These are phyloP conservation scores for Suhomyces tanzawaensis DNA, from an alignment of 805 yeast species.

Conservation along the genomic window DNA sequence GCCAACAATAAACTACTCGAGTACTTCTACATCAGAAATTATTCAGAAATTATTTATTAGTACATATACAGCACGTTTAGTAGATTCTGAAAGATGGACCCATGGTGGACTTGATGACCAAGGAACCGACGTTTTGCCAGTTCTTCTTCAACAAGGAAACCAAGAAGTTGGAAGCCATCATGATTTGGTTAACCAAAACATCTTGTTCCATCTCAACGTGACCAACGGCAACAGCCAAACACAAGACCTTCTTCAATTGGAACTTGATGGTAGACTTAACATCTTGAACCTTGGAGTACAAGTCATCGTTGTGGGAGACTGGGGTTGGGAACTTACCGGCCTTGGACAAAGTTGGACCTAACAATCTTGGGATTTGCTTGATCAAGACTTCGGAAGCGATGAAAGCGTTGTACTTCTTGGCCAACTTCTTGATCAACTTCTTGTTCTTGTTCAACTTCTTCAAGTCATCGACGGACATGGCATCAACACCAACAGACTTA, in stretches of 20 bases:
- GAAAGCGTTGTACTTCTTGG: slow-evolving; percentile 99
- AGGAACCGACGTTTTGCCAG: slow-evolving; percentile 99
- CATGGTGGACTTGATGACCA: slow-evolving; percentile 98
- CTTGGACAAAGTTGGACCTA: slow-evolving; percentile 99
- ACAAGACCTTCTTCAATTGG: slow-evolving; percentile 99
- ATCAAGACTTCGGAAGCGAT: slow-evolving; percentile 98
- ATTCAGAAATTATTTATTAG: not conserved
- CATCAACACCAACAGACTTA: slow-evolving; percentile 97
- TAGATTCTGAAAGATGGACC: slow-evolving; percentile 99
- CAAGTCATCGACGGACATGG: slow-evolving; percentile 99
- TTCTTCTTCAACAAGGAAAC: slow-evolving; percentile 99
- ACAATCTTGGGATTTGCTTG: slow-evolving; percentile 99
- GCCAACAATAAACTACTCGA: not conserved
- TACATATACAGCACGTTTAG: slow-evolving; percentile 47
- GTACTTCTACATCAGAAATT: not conserved
- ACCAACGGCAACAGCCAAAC: slow-evolving; percentile 99
- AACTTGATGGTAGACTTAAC: slow-evolving; percentile 99
- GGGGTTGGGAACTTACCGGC: slow-evolving; percentile 99
- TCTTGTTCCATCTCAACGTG: slow-evolving; percentile 99
- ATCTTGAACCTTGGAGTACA: slow-evolving; percentile 92
- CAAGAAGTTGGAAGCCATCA: slow-evolving; percentile 98
- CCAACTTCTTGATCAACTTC: slow-evolving; percentile 98
- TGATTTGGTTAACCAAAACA: slow-evolving; percentile 91
- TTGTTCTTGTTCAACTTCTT: slow-evolving; percentile 99
- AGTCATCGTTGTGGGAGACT: slow-evolving; percentile 98